Base-by-base conservation (phyloP, 306 rosid genomes). In the Trichosanthes truncata region DNA sequence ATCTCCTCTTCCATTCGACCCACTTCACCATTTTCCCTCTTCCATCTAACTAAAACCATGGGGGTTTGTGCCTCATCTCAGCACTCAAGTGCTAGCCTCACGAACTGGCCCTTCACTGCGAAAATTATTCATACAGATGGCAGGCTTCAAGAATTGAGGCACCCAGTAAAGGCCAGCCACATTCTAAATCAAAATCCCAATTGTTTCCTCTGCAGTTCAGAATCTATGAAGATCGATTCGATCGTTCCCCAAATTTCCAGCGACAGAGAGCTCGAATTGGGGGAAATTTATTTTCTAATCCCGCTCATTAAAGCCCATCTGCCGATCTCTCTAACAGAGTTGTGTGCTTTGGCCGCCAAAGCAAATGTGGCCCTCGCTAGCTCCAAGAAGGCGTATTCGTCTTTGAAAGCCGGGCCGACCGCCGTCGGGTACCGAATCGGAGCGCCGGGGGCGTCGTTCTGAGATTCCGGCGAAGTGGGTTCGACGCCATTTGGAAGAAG, bases 1-100 rank as follows among this genome's bases (percentile, higher is more conserved):
- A 65, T 81, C 72, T 77, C 45, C 77, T 59, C 74, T 7, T 66
- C 45, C 14, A 46, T 17, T 35, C 21, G 13, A 52, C 81, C 84
- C 20, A 25, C 18, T 26, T n/a, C 29, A 76, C 43, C 20, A 78
- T 67, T 63, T 71, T 20, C 48, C 48, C 69, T 68, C 83, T 31
- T 57, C 67, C 51, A 63, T 53, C 62, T 35, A 3, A 3, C 6
- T 7, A 66, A 13, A 3, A 61, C 18, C 13, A 90, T 92, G 97
- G 97, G 97, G 8, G 76, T 13, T 25, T 86, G 97, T 77, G 82
- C 89, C 68, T 90, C 97, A 55, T 78, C 84, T 68, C 81, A 81
- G 31, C 36, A 66, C 59, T 9, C 82, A 65, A 78, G 61, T 38
- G 84, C 81, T 49, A 59, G 41, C 57, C 69, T 83, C 40, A 17